Percentiles rank a stretch among this genome's conserved stretches.
Evolutionary conservation across 805 yeast genomes (phyloP).

Genomic region (Metschnikowia rubicola): DNA sequence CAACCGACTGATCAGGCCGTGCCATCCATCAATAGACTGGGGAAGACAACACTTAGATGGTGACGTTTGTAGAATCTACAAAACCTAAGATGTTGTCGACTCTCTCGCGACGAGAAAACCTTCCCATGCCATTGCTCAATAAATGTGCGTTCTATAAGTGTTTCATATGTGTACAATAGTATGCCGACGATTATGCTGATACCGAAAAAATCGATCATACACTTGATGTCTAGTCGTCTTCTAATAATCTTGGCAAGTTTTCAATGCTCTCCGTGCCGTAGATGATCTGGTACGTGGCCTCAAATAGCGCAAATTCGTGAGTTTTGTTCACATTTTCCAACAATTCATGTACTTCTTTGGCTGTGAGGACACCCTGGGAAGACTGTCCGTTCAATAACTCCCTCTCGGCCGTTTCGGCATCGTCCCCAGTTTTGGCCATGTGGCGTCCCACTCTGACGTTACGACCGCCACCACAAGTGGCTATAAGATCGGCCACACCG

Average conservation of each 20-base stretch:
- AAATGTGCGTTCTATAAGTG: background rate
- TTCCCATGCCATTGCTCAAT: too few relatives aligned
- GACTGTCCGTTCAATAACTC: constrained; percentile 90
- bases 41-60: background rate
- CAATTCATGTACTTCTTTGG: constrained; percentile 87
- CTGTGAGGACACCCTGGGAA: constrained; percentile 92
- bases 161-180: too few relatives aligned
- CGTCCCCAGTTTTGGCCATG: constrained; percentile 76
- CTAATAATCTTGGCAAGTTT: constrained; percentile 69
- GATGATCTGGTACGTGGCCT: constrained; percentile 77
- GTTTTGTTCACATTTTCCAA: constrained; percentile 49
- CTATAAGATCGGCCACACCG: constrained; percentile 97
- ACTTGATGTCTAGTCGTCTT: constrained; percentile 17
- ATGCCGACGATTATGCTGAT: too few relatives aligned
- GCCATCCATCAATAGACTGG: background rate
- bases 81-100: too few relatives aligned
- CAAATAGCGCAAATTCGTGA: constrained; percentile 77
- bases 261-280: constrained; percentile 73
- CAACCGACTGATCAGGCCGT: too few relatives aligned
- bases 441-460: constrained; percentile 86
- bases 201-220: background rate
- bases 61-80: background rate
- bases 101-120: too few relatives aligned
- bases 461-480: constrained; percentile 97
- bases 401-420: constrained; percentile 80